Percentiles rank a stretch among this genome's conserved stretches.
Conservation (phyloP, 2,329 filamentous ascomycete genomes). For the Pseudomassariella vexata region DNA sequence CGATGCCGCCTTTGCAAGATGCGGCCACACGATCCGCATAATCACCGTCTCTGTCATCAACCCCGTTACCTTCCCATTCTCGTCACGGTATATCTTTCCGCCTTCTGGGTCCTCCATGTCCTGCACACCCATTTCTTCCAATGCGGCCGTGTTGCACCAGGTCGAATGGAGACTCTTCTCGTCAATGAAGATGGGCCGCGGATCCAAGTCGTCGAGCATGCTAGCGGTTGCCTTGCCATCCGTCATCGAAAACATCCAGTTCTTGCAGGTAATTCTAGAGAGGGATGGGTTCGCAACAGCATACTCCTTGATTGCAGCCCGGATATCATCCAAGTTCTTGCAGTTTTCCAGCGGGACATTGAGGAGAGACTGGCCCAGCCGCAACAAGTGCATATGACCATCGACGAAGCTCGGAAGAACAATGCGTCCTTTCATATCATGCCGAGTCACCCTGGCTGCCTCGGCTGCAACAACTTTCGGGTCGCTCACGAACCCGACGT, state of each 20-base stretch:
- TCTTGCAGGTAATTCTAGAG: constrained; percentile 42
- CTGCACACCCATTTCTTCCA: constrained; percentile 43
- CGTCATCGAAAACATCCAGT: constrained; percentile 54
- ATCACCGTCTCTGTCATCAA: constrained; percentile 50
- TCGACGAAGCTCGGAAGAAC: constrained; percentile 52
- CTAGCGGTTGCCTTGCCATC: constrained; percentile 39
- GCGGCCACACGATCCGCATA: constrained; percentile 48
- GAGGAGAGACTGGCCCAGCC: constrained; percentile 47
- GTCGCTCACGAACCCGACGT: constrained; percentile 29
- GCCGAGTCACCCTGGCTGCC: constrained; percentile 15
- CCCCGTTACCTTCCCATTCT: constrained; percentile 39
- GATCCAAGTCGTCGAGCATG: constrained; percentile 45
- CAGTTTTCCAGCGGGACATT: constrained; percentile 43
- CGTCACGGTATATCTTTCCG: constrained; percentile 45
- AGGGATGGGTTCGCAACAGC: constrained; percentile 37
- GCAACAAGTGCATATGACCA: constrained; percentile 51
- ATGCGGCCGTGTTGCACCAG: constrained; percentile 48
- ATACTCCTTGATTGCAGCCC: constrained; percentile 35
- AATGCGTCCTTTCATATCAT: constrained; percentile 31
- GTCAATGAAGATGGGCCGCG: constrained; percentile 48
- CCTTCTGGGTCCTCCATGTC: constrained; percentile 41
- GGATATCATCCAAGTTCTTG: constrained; percentile 42
- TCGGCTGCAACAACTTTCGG: constrained; percentile 21
- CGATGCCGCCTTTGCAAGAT: constrained; percentile 40
- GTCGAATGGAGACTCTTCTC: constrained; percentile 51